Evolutionary conservation across 805 yeast species (phyloP), one percentile per base, ranked within the genome.

Genomic region (Wickerhamiella azymoides): DNA sequence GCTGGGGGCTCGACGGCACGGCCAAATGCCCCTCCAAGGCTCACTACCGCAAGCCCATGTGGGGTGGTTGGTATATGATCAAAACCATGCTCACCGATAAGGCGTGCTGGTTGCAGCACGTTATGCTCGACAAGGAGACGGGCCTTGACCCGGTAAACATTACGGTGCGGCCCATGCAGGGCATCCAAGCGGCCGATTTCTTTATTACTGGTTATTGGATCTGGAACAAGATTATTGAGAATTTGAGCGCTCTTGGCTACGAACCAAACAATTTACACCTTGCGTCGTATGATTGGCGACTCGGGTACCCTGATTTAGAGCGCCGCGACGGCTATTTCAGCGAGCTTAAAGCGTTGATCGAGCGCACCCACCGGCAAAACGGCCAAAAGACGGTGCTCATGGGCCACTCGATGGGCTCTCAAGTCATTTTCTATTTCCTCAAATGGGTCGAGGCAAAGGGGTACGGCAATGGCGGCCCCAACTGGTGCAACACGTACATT

Each of bases 151-250:
- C 98, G 0, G 80, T 82, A 1, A 74, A 82, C 45, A 73, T 84
- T 54, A 80, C 71, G 54, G 59, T 92, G 21, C 69, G 98, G 47
- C 93, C 97, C 0, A 89, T 96, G 0, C 94, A 84, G 60, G 98
- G 98, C 0, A 84, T 92, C 61, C 96, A 88, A 56, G 92, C 96
- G 1, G 92, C 96, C 0, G 98, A 92, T 63, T 92, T 85, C 63
- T 92, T 92, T 57, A 78, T 92, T 62, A 84, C 96, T 3, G 98
- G 98, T 0, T 92, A 92, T 62, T 92, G 98, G 98, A 84, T 92
- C 56, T 92, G 98, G 98, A 85, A 84, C 60, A 92, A 92, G 60
- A 76, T 92, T 44, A 69, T 92, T n/a, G 95, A 89, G 62, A 92
- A 92, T 57, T 67, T 92, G 52, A 94, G 96, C 2, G 96, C 84